A percentile compares a stretch with the other conserved stretches of the same genome.
Conservation (phyloP, 768 basidiomycete species). For the Suillus placidus region DNA sequence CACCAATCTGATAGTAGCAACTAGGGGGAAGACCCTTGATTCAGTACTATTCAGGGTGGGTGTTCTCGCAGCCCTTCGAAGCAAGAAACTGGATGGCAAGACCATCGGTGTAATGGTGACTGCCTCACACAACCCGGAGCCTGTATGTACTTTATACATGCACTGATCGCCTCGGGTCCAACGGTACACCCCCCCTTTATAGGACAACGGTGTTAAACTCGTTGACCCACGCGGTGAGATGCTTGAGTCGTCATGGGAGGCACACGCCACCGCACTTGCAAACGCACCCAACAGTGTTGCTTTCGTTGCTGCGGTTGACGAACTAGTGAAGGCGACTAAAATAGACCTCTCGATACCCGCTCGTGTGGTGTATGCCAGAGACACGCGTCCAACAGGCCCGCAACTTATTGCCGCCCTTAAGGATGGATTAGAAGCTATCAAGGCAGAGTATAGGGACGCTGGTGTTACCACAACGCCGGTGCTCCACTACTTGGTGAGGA, state of each 20-base stretch:
- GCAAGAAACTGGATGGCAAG: slow-evolving; percentile 88
- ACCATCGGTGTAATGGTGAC: slow-evolving; percentile 99
- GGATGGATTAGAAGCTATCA: slow-evolving; percentile 79
- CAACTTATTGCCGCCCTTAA: slow-evolving; percentile 75
- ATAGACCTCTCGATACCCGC: slow-evolving; percentile 83
- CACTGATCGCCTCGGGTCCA: slow-evolving; percentile 1
- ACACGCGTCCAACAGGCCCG: slow-evolving; percentile 89
- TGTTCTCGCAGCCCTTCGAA: slow-evolving; percentile 85
- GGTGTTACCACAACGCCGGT: slow-evolving; percentile 93
- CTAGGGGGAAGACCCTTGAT: slow-evolving; percentile 72
- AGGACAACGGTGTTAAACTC: slow-evolving; percentile 99
- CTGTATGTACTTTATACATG: slow-evolving; percentile 49
- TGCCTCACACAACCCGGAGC: slow-evolving; percentile 99
- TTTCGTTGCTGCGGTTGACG: slow-evolving; percentile 66
- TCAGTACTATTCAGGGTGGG: slow-evolving; percentile 95
- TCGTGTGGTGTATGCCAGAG: slow-evolving; percentile 86
- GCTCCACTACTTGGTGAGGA: slow-evolving; percentile 90
- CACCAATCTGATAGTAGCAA: slow-evolving; percentile 15
- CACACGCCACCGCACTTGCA: slow-evolving; percentile 81
- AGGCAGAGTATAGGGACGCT: slow-evolving; percentile 68
- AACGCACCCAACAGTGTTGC: slow-evolving; percentile 78
- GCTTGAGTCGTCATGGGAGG: slow-evolving; percentile 93
- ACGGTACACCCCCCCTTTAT: slow-evolving; percentile 15
- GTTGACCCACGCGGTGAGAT: slow-evolving; percentile 98
- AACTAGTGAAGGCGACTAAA: slow-evolving; percentile 61